Percentiles rank a stretch among this genome's conserved stretches.
Evolutionary conservation across 2,329 filamentous ascomycete species (phyloP).

Genomic region (Pleomassaria siparia): DNA sequence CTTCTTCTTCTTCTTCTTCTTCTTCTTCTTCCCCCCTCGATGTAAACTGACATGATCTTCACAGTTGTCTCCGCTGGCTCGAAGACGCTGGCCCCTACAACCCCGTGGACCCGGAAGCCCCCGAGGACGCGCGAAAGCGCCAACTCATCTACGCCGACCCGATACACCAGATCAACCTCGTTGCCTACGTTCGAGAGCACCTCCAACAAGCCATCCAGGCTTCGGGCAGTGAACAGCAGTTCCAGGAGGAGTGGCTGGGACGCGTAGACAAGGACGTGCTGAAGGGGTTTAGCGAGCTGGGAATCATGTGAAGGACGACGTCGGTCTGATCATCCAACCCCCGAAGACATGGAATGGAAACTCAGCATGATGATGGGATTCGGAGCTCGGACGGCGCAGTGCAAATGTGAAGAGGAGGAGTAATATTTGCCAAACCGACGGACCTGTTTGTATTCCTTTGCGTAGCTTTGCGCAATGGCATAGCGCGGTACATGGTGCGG

Average conservation of each 20-base stretch:
- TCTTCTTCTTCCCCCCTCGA: too few species aligned
- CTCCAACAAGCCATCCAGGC: slow-evolving; percentile 61
- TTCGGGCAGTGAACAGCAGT: slow-evolving; percentile 65
- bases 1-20: not conserved
- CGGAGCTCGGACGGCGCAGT: too few species aligned
- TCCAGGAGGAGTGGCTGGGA: slow-evolving; percentile 68
- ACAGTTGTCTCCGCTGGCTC: slow-evolving; percentile 47
- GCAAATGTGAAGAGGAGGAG: not conserved
- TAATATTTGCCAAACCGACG: too few species aligned
- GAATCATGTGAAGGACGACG: slow-evolving; percentile 30
- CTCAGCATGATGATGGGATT: too few species aligned
- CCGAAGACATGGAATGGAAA: too few species aligned
- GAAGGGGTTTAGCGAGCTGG: slow-evolving; percentile 56
- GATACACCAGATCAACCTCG: slow-evolving; percentile 66
- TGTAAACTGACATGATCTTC: slow-evolving; percentile 5
- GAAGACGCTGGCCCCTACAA: slow-evolving; percentile 29
- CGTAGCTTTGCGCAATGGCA: too few species aligned
- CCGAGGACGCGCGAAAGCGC: slow-evolving; percentile 50
- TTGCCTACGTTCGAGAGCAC: slow-evolving; percentile 64
- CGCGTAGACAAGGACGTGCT: slow-evolving; percentile 76
- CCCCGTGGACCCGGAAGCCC: slow-evolving; percentile 41
- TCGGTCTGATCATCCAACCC: too few species aligned
- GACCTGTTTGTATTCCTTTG: too few species aligned
- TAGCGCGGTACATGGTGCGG: too few species aligned
- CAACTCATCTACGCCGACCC: slow-evolving; percentile 62